These are phyloP conservation scores for Aspergillus nidulans DNA, from an alignment of 495 filamentous ascomycete species.

Conservation along the genomic window DNA sequence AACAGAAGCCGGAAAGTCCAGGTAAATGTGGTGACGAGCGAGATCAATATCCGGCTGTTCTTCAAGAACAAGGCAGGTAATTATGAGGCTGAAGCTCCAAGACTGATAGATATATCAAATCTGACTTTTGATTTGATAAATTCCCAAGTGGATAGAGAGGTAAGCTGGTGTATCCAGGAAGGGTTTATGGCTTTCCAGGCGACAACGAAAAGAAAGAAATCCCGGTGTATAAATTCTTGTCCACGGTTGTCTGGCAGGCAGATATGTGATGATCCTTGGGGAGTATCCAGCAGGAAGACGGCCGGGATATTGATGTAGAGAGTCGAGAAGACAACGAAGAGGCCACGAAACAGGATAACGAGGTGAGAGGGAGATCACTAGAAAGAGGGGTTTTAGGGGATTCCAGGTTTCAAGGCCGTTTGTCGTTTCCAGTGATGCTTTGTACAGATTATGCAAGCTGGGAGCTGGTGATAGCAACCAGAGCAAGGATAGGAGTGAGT, in stretches of 20 bases:
- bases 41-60: constrained; percentile 10
- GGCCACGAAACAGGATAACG: constrained; percentile 10
- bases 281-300: constrained; percentile 16
- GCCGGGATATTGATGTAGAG: constrained; percentile 3
- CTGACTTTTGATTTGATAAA: constrained; percentile 18
- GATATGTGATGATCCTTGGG: constrained; percentile 8
- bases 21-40: constrained; percentile 11
- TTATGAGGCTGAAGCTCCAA: constrained; percentile 23
- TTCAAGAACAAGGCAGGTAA: constrained; percentile 22
- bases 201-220: constrained; percentile 20
- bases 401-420: constrained; percentile 13
- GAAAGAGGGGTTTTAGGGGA: constrained; percentile 10
- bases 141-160: constrained; percentile 15
- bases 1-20: constrained; percentile 21
- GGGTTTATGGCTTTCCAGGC: constrained; percentile 14
- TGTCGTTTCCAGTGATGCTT: constrained; percentile 10
- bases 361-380: constrained; percentile 2
- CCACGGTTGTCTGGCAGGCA: constrained; percentile 14
- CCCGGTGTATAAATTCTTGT: constrained; percentile 13
- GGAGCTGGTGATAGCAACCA: constrained; percentile 25
- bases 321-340: constrained; percentile 8
- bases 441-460: constrained; percentile 15
- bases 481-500: constrained; percentile 21
- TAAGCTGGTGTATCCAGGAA: constrained; percentile 8
- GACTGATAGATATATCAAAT: constrained; percentile 22